A percentile compares a stretch with the other conserved stretches of the same genome.
Conservation (phyloP, 1,139 yeast species). For the Candida dubliniensis region DNA sequence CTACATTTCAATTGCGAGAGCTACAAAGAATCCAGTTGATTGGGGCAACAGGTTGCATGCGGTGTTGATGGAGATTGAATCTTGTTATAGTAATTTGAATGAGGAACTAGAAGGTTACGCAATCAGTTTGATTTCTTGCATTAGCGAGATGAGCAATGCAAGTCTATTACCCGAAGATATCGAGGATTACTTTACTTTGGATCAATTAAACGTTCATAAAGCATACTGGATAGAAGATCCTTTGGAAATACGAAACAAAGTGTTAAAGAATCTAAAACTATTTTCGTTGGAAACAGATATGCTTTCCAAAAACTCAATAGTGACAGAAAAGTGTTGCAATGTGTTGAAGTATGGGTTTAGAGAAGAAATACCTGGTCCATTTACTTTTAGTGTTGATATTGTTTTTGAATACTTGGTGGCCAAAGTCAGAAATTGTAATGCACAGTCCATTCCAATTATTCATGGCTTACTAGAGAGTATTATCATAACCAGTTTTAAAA, state of each 20-base stretch:
- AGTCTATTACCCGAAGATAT: slow-evolving; percentile 58
- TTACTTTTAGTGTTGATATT: slow-evolving; percentile 47
- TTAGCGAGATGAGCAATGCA: slow-evolving; percentile 70
- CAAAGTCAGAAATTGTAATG: slow-evolving; percentile 32
- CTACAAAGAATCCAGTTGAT: slow-evolving; percentile 43
- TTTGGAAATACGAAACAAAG: slow-evolving; percentile 35
- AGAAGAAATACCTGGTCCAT: slow-evolving; percentile 58
- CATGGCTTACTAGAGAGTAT: slow-evolving; percentile 44
- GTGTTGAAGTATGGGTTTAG: slow-evolving; percentile 57
- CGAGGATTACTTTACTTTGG: slow-evolving; percentile 38
- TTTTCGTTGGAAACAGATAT: slow-evolving; percentile 42
- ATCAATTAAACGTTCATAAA: slow-evolving; percentile 23
- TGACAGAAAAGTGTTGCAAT: slow-evolving; percentile 57
- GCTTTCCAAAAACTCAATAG: slow-evolving; percentile 31
- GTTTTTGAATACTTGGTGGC: slow-evolving; percentile 47
- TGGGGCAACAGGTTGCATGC: slow-evolving; percentile 24
- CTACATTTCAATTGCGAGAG: slow-evolving; percentile 60
- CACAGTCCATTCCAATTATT: slow-evolving; percentile 38
- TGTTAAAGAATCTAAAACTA: slow-evolving; percentile 37
- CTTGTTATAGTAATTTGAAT: background rate
- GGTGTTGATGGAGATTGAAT: slow-evolving; percentile 23
- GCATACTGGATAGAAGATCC: slow-evolving; percentile 47
- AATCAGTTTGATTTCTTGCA: slow-evolving; percentile 57
- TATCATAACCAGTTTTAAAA: slow-evolving; percentile 32
- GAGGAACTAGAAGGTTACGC: slow-evolving; percentile 40